Percentiles rank a stretch among this genome's conserved stretches.
phyloP scores from a whole-genome alignment of 495 filamentous ascomycete genomes.

The Aspergillus sclerotiicarbonarius region DNA sequence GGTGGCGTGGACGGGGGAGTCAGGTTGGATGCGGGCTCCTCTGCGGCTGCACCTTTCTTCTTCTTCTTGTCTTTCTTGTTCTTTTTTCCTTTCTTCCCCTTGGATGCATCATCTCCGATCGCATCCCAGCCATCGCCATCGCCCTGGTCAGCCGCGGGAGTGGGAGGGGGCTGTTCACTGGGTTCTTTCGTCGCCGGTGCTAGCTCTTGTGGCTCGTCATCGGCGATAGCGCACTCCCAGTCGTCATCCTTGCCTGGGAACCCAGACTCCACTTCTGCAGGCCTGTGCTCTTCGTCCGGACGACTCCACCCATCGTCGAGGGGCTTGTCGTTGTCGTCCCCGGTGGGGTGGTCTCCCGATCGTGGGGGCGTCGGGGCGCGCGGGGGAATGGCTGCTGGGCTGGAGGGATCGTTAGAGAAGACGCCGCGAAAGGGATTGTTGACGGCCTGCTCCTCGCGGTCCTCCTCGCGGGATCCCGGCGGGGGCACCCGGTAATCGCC shows the following conservation, averaged over 20 bases:
- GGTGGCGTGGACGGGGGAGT: slow-evolving; percentile 46
- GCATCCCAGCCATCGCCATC: slow-evolving; percentile 12
- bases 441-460: slow-evolving; percentile 12
- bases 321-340: background rate
- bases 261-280: background rate
- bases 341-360: background rate
- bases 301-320: background rate
- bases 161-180: slow-evolving; percentile 1
- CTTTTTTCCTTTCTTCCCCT: slow-evolving; percentile 26
- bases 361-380: background rate
- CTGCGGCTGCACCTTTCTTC: slow-evolving; percentile 13
- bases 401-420: slow-evolving; percentile 11
- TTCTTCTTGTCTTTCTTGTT: slow-evolving; percentile 30
- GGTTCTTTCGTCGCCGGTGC: slow-evolving; percentile 3
- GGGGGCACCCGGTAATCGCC: slow-evolving; percentile 46
- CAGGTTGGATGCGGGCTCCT: slow-evolving; percentile 27
- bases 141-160: slow-evolving; percentile 2
- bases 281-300: background rate
- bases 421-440: slow-evolving; percentile 21
- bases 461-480: slow-evolving; percentile 25
- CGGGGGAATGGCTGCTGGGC: background rate
- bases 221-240: background rate
- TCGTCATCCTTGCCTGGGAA: slow-evolving; percentile 5
- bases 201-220: slow-evolving; percentile 1
- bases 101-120: slow-evolving; percentile 7